These are phyloP conservation scores for Trichosporon asahii DNA, from an alignment of 1,284 basidiomycete genomes.

Conservation along the genomic window DNA sequence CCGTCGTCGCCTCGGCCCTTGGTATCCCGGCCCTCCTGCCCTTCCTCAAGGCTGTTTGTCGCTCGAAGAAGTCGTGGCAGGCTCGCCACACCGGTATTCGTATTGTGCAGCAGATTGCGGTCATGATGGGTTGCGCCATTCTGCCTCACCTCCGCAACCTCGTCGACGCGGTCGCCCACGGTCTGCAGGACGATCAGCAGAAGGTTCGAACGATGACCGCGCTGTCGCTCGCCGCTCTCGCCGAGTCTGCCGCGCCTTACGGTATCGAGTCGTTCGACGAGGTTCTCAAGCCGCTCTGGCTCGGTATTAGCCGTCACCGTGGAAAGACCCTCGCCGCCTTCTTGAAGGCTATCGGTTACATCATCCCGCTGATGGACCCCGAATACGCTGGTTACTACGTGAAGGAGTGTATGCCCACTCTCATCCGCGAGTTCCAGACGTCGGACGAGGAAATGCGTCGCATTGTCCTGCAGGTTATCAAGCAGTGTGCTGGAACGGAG, in stretches of 20 bases:
- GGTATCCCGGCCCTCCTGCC: conserved; percentile 96
- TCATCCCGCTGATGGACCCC: conserved; percentile 99
- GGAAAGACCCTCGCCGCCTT: conserved; percentile 98
- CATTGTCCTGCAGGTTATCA: conserved; percentile 97
- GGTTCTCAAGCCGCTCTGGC: conserved; percentile 96
- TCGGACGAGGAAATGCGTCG: conserved; percentile 99
- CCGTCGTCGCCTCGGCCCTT: conserved; percentile 95
- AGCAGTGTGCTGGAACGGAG: conserved; percentile 97
- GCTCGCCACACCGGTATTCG: conserved; percentile 98
- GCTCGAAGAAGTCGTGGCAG: conserved; percentile 99
- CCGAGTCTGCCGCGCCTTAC: conserved; percentile 95
- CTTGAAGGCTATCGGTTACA: conserved; percentile 98
- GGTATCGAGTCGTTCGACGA: conserved; percentile 99
- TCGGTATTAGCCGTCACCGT: conserved; percentile 94
- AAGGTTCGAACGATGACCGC: conserved; percentile 99
- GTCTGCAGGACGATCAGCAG: conserved; percentile 95
- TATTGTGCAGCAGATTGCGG: conserved; percentile 98
- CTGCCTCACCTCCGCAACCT: conserved; percentile 94
- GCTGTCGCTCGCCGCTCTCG: conserved; percentile 88
- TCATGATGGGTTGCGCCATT: conserved; percentile 99
- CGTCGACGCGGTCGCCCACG: conserved; percentile 94
- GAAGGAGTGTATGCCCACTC: conserved; percentile 93
- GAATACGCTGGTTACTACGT: conserved; percentile 98
- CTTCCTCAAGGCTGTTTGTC: conserved; percentile 96
- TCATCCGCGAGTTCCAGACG: conserved; percentile 98